phyloP scores from a whole-genome alignment of 164 flowering plant species.

The Chloranthus sessilifolius region DNA sequence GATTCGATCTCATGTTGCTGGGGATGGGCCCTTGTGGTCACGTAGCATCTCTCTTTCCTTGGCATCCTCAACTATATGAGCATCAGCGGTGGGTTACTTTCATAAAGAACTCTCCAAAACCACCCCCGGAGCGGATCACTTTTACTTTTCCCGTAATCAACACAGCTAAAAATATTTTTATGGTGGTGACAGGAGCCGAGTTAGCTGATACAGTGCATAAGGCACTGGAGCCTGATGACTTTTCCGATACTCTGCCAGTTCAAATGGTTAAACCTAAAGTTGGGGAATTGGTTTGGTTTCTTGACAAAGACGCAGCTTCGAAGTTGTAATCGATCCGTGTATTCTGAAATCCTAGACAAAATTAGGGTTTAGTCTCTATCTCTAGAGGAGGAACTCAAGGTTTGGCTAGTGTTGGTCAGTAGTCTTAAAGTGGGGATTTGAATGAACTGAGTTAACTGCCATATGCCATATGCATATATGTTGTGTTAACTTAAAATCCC shows the following conservation, averaged over 20 bases:
- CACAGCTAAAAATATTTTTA: slow-evolving; percentile 51
- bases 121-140: slow-evolving; percentile 76
- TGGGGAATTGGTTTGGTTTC: slow-evolving; percentile 57
- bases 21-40: slow-evolving; percentile 96
- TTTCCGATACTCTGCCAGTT: slow-evolving; percentile 41
- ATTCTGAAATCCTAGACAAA: no score
- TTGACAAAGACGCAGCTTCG: slow-evolving; percentile 67
- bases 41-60: slow-evolving; percentile 73
- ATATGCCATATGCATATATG: no score
- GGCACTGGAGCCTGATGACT: slow-evolving; percentile 34
- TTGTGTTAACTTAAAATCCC: no score
- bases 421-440: no score
- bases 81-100: slow-evolving; percentile 63
- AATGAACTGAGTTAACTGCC: no score
- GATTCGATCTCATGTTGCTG: slow-evolving; percentile 68
- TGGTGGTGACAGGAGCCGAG: slow-evolving; percentile 55
- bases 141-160: slow-evolving; percentile 76
- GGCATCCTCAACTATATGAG: slow-evolving; percentile 63
- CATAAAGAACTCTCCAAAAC: slow-evolving; percentile 76
- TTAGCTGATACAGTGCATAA: slow-evolving; percentile 39
- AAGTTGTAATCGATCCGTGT: no score
- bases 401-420: no score
- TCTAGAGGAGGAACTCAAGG: no score
- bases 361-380: no score
- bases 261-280: slow-evolving; percentile 48